These are phyloP conservation scores for Melanogaster broomeanus DNA, from an alignment of 768 basidiomycete genomes.

Conservation along the genomic window DNA sequence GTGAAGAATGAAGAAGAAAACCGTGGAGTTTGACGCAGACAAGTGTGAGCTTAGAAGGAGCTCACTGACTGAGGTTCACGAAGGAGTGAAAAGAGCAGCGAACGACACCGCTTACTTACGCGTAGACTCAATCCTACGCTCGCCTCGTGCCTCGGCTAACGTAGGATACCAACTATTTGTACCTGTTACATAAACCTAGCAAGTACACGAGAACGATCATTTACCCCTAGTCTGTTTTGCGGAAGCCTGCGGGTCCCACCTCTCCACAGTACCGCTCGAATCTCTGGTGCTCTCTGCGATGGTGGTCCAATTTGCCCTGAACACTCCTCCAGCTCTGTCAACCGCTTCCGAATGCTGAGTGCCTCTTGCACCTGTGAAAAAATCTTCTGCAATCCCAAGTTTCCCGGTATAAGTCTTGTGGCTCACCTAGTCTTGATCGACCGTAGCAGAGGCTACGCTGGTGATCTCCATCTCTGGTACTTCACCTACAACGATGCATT, in stretches of 20 bases:
- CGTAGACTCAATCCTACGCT: no score
- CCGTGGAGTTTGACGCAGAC: no score
- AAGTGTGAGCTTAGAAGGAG: no score
- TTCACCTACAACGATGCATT: background rate
- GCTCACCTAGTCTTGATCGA: background rate
- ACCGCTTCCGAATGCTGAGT: background rate
- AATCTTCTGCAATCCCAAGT: background rate
- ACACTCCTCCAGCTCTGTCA: conserved; percentile 5
- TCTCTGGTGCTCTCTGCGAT: background rate
- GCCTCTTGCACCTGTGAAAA: background rate
- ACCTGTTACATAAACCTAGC: no score
- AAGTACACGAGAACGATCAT: no score
- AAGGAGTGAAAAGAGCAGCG: no score
- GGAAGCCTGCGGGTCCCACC: background rate
- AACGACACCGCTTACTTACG: no score
- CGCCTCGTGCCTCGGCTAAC: no score
- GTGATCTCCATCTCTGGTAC: background rate
- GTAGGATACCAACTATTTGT: no score
- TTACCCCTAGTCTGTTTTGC: conserved; percentile 8
- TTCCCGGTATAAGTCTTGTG: background rate
- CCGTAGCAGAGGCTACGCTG: background rate
- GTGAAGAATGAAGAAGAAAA: no score
- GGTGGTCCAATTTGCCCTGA: background rate
- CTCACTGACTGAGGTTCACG: no score
- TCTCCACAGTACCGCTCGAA: background rate